phyloP scores from a whole-genome alignment of 2,329 filamentous ascomycete species.

The Penicillium olsonii region DNA sequence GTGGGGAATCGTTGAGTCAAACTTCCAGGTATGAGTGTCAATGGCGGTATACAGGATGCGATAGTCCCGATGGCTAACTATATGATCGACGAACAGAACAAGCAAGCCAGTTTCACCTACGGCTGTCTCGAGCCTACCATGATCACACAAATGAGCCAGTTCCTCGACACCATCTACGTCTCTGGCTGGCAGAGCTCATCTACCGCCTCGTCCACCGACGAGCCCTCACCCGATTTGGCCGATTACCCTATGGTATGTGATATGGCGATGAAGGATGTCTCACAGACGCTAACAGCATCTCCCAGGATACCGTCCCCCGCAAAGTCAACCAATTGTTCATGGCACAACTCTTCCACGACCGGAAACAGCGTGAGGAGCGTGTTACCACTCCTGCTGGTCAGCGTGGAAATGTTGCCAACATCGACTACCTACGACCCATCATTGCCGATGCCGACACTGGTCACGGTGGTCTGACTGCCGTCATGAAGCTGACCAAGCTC shows the following conservation, averaged over 20 bases:
- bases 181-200: constrained; percentile 99
- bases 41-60: not conserved
- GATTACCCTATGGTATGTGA: constrained; percentile 84
- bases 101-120: constrained; percentile 89
- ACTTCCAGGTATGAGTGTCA: constrained; percentile 69
- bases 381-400: constrained; percentile 72
- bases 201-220: constrained; percentile 90
- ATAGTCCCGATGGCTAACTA: constrained; percentile 13
- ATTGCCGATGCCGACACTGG: constrained; percentile 97
- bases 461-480: constrained; percentile 93
- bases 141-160: constrained; percentile 99
- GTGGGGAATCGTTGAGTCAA: constrained; percentile 82
- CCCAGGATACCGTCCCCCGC: constrained; percentile 91
- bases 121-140: constrained; percentile 97
- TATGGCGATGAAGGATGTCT: not conserved
- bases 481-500: constrained; percentile 99
- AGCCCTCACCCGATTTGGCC: constrained; percentile 95
- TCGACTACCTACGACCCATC: constrained; percentile 94
- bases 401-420: constrained; percentile 72
- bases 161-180: constrained; percentile 96
- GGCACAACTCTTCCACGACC: constrained; percentile 98
- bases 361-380: constrained; percentile 96
- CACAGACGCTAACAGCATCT: constrained; percentile 14
- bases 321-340: constrained; percentile 98
- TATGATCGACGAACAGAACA: constrained; percentile 56